Base-by-base conservation (phyloP, 108 stramenopile species). In the Skeletonema tropicum region DNA sequence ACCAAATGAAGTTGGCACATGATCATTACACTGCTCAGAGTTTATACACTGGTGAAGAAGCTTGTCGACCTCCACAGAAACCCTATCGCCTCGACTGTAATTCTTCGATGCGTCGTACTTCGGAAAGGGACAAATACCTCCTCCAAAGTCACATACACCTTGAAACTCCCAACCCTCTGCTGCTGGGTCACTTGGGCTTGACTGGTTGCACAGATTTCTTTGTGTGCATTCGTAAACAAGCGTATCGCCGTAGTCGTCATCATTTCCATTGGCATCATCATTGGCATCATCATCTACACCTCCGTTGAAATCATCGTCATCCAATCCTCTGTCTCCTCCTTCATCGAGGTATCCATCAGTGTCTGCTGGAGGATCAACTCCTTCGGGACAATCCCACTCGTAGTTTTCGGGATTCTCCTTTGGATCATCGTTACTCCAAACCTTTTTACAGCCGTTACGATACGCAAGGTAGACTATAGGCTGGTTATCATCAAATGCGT, bases 371-470 rank as follows among this genome's bases (percentile, higher is more conserved):
- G 52, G 52, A 55, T 55, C 23, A 55, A 55, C 52, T 23, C 52
- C 52, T 55, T 23, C 21, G 5, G 52, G 52, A 55, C 52, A 55
- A 55, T 55, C 52, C 52, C 52, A 55, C 52, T 23, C 8, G 23
- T 25, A 55, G 0, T 3, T 0, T 0, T 9, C 52, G 10, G 52
- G 52, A n/a, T 55, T 55, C n/a, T 21, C 52, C 23, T 9, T 10
- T 55, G 52, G 52, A 55, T 55, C 52, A 23, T 55, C 52, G 52
- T 55, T 55, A 23, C 52, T 55, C 52, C 52, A 55, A 55, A 55
- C 23, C 52, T 55, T 23, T 23, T 10, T 55, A 23, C 52, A 55
- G 15, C 52, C 52, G 23, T 55, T 55, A 55, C 25, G 23, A 55
- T 55, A 55, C 23, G 52, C 52, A 55, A 55, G 5, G 52, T 7